Base-by-base conservation (phyloP, 1,139 yeast species). In the Debaryomyces sp. region DNA sequence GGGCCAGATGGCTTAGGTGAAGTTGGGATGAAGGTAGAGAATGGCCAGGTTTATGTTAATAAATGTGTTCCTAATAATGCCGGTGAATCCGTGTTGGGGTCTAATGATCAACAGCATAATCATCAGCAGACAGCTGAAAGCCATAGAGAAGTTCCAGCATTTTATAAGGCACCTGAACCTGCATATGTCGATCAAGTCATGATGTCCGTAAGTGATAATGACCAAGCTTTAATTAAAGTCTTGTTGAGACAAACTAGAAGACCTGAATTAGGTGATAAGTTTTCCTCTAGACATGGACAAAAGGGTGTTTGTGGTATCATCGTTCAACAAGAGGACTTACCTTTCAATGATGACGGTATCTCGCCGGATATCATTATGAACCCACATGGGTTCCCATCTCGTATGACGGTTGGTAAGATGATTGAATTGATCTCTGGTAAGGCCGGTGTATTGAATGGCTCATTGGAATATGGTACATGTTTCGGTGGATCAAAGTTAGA, bases 351-450 rank as follows among this genome's bases (percentile, higher is more conserved):
- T 59, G 81, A 84, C 52, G 98, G 98, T 60, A 81, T 92, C 41
- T 76, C 83, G 4, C 99, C 99, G 0, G 99, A 94, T 71, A 91
- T 94, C 57, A 94, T 94, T 62, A 94, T 94, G 96, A 94, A 94
- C 64, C 99, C 99, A 1, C 99, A 94, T 66, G 99, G 97, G 73
- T 94, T 94, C 85, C 99, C 99, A 55, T 92, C 98, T 35, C 96
- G 99, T 78, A 94, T 94, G 99, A 94, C 99, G 43, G 99, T 94
- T 23, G 99, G 99, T 52, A 94, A 94, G 68, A 94, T 94, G 98
- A 86, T 95, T 59, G 99, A 94, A 67, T 78, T 94, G 55, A 88
- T 94, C 24, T 88, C 97, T 29, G 99, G 99, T 59, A 94, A 94
- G 66, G 99, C 99, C 0, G 99, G 99, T 64, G 98, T 94, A 34